These are phyloP conservation scores for Erodium texanum DNA, from an alignment of 441 rosid species.

Conservation along the genomic window DNA sequence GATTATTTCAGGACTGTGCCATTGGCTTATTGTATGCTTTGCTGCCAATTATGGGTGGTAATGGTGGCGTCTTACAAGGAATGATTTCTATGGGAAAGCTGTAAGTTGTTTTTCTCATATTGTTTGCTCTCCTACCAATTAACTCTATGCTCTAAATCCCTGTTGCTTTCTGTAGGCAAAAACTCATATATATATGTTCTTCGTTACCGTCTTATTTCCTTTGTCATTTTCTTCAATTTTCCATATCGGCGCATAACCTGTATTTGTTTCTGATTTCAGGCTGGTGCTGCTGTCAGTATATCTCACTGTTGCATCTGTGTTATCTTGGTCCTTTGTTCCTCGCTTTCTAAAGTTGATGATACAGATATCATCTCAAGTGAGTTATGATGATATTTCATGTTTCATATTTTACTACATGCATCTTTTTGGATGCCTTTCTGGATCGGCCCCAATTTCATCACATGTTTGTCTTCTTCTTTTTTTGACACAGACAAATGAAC, in stretches of 20 bases:
- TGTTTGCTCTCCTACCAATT: conserved; percentile 9
- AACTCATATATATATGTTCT: conserved; percentile 11
- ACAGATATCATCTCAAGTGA: conserved; percentile 91
- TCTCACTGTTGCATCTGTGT: conserved; percentile 60
- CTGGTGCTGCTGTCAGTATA: conserved; percentile 63
- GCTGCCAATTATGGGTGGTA: conserved; percentile 96
- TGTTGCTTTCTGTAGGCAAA: background rate
- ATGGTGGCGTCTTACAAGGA: conserved; percentile 73
- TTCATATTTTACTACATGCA: conserved; percentile 5
- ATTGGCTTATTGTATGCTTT: conserved; percentile 89
- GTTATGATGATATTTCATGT: conserved; percentile 17
- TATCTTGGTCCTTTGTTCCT: conserved; percentile 95
- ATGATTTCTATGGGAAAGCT: conserved; percentile 88
- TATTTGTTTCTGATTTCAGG: conserved; percentile 35
- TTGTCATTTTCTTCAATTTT: conserved; percentile 2
- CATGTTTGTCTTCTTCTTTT: conserved; percentile 16
- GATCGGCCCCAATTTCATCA: background rate
- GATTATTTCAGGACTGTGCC: conserved; percentile 70
- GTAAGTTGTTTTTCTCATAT: conserved; percentile 37
- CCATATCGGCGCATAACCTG: conserved; percentile 9
- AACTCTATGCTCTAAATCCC: background rate
- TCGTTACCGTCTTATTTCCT: background rate
- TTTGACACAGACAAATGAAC: conserved; percentile 75
- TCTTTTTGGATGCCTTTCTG: conserved; percentile 4
- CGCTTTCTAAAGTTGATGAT: conserved; percentile 91